phyloP scores from a whole-genome alignment of 2,329 filamentous ascomycete species.

The Orbilia brochopaga region DNA sequence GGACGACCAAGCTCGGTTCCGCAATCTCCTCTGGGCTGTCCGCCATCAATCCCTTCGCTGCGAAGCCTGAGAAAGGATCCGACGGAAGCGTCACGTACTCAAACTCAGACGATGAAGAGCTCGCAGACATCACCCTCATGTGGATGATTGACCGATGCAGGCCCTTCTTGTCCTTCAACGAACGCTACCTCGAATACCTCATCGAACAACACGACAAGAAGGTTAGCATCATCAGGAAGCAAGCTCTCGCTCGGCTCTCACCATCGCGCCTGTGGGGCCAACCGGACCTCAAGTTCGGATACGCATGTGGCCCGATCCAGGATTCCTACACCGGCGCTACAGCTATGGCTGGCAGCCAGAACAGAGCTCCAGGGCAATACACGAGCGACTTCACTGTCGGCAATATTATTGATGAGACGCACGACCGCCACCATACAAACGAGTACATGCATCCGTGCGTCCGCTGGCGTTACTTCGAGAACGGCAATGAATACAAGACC shows the following conservation, averaged over 20 bases:
- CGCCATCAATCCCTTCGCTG: constrained; percentile 31
- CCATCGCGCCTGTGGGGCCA: constrained; percentile 32
- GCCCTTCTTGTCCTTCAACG: constrained; percentile 53
- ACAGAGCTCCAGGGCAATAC: constrained; percentile 40
- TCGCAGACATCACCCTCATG: constrained; percentile 58
- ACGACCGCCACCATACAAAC: constrained; percentile 34
- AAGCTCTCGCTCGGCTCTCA: constrained; percentile 15
- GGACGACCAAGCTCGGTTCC: constrained; percentile 8
- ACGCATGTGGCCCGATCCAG: constrained; percentile 35
- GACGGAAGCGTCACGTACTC: constrained; percentile 25
- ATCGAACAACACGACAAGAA: constrained; percentile 36
- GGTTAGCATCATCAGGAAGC: constrained; percentile 31
- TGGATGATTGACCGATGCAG: constrained; percentile 59
- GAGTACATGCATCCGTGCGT: constrained; percentile 48
- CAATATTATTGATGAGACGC: constrained; percentile 41
- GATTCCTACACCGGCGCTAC: constrained; percentile 38
- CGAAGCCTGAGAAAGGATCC: constrained; percentile 26
- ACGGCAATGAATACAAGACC: constrained; percentile 42
- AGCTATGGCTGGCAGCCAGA: constrained; percentile 37
- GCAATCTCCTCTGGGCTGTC: constrained; percentile 30
- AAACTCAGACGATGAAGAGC: constrained; percentile 51
- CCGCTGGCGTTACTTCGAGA: constrained; percentile 47
- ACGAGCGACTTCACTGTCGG: constrained; percentile 36
- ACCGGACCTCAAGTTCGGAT: constrained; percentile 36
- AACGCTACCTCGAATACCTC: constrained; percentile 49